Evolutionary conservation across 805 yeast genomes (phyloP).

Genomic region (Candida rishiriensis): DNA sequence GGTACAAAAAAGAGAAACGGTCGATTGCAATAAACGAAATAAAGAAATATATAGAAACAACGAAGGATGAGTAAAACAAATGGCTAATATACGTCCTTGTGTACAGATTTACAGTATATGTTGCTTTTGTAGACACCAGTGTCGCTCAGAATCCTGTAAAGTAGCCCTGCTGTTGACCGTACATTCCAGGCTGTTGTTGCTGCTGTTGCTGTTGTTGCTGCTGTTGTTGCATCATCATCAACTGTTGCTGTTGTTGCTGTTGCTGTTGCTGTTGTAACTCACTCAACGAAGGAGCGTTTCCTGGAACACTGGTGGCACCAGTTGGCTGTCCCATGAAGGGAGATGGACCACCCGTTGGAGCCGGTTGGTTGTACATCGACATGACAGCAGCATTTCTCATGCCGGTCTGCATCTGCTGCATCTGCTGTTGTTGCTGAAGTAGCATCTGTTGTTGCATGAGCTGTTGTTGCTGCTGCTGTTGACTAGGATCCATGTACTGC

Average conservation of each 20-base stretch:
- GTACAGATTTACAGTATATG: too few species aligned
- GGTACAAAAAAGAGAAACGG: neutral
- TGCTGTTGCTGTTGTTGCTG: conserved; percentile 14
- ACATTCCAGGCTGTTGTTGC: conserved; percentile 5
- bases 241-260: conserved; percentile 16
- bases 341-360: too few species aligned
- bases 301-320: conserved; percentile 1
- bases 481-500: conserved; percentile 50
- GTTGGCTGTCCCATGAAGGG: neutral
- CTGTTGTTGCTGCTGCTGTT: conserved; percentile 30
- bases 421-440: conserved; percentile 19
- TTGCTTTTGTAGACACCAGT: too few species aligned
- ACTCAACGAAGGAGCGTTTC: conserved; percentile 3
- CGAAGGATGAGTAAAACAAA: too few species aligned
- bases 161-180: conserved; percentile 10
- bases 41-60: too few species aligned
- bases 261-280: conserved; percentile 18
- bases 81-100: too few species aligned
- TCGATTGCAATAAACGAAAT: too few species aligned
- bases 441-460: conserved; percentile 24
- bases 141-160: conserved; percentile 20
- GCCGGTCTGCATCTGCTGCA: conserved; percentile 23
- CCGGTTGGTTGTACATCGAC: conserved; percentile 37
- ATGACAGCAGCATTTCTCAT: conserved; percentile 29
- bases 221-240: conserved; percentile 7